Evolutionary conservation across 179 eudicot species (phyloP), one percentile per base, ranked within the genome.

Genomic region (Pouteria campechiana): DNA sequence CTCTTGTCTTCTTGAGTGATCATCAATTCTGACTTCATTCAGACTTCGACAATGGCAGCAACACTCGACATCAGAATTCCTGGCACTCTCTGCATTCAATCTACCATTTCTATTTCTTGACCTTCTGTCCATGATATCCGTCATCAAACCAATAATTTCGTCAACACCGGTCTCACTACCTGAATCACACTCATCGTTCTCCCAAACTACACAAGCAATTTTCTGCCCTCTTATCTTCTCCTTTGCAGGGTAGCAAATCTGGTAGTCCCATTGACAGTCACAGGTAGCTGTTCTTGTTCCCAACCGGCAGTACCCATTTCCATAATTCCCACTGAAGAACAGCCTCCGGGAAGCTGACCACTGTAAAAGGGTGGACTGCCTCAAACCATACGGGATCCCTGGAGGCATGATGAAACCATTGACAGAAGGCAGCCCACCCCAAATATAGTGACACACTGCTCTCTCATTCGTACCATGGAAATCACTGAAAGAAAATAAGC

Each of bases 281-380:
- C 23, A 71, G 59, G 17, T n/a, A 60, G 29, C 41, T 40, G 16
- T 29, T 45, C 46, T 52, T 53, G 45, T 69, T 77, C 43, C 62
- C n/a, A n/a, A n/a, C n/a, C n/a, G n/a, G n/a, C n/a, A n/a, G n/a
- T n/a, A n/a, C n/a, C n/a, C n/a, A n/a, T n/a, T n/a, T n/a, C n/a
- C n/a, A n/a, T n/a, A n/a, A n/a, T n/a, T 58, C 3, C 72, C 58
- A 23, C 57, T 52, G 40, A 71, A 46, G 6, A 60, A 41, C n/a
- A 74, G 15, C 60, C 72, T 72, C 63, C 75, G 76, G 60, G 67
- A 55, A 20, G 72, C 57, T 16, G 93, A 57, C 46, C 64, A 66
- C 13, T 79, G 89, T 65, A 86, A 74, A 20, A 86, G 68, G 46
- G 75, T 60, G 16, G 87, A 79, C 47, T 86, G 96, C 48, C 76